Evolutionary conservation across 169 alveolate species (phyloP).

Genomic region (Cryptosporidium meleagridis): DNA sequence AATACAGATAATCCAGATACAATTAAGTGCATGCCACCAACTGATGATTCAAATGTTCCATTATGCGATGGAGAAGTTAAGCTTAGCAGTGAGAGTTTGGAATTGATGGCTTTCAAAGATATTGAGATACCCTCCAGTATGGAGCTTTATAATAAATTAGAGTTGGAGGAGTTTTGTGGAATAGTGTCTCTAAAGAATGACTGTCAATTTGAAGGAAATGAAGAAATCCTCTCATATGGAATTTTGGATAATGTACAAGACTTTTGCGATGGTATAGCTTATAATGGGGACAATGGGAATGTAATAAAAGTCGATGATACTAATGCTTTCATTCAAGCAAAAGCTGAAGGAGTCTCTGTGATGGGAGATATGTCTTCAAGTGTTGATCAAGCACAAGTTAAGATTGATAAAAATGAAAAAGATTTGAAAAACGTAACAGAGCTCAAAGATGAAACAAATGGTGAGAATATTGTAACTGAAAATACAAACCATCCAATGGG

Average conservation of each 20-base stretch:
- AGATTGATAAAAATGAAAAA: constrained; percentile 3
- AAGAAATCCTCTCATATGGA: background rate
- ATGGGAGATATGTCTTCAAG: background rate
- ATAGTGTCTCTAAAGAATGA: background rate
- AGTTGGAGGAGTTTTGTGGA: background rate
- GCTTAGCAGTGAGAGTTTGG: background rate
- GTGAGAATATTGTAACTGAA: constrained; percentile 12
- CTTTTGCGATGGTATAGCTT: constrained; percentile 18
- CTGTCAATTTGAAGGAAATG: background rate
- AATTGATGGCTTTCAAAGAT: background rate
- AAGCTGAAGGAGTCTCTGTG: background rate
- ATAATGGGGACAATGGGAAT: background rate
- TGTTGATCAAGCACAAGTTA: background rate
- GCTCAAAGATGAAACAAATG: background rate
- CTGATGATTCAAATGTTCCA: constrained; percentile 7
- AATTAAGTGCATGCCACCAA: background rate
- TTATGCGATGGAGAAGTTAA: constrained; percentile 46
- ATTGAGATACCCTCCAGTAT: constrained; percentile 37
- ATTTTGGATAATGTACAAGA: background rate
- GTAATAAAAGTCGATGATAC: background rate
- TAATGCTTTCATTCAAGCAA: background rate
- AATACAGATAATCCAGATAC: background rate
- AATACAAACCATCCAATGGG: constrained; percentile 35
- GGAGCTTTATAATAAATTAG: constrained; percentile 34
- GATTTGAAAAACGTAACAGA: background rate